Base-by-base conservation (phyloP, 192 early-diverging fungal species). In the Martensiomyces pterosporus region DNA sequence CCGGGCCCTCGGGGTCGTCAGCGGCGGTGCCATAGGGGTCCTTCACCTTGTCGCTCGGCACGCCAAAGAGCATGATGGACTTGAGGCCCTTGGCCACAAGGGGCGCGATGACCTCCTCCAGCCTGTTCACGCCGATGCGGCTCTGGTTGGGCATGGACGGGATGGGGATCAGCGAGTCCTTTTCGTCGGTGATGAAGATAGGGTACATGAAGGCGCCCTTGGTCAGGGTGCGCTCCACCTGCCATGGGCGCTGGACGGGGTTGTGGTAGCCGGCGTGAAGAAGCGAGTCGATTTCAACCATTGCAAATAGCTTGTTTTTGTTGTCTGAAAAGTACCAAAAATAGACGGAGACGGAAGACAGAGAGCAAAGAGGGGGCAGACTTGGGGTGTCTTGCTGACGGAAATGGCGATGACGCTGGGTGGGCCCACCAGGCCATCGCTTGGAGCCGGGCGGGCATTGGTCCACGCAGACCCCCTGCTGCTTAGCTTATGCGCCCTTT, bases 51-150 rank as follows among this genome's bases (percentile, higher is more conserved):
- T 78, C 77, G 33, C 72, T 79, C 14, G 92, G 91, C 15, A 99
- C 94, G 39, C 96, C 96, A 70, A 99, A 99, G 16, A 99, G 61
- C 56, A 99, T 81, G 32, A 97, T 87, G 0, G 86, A 79, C 47
- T 67, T 71, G 35, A 99, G 80, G 13, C 96, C 96, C 67, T 94
- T 92, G 56, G 77, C 70, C 4, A 94, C 88, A 22, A 99, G 75
- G 42, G 94, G 93, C 3, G 26, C 79, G 43, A 99, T 76, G 29
- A 85, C 60, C 24, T 63, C 84, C 52, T 87, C 77, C 18, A 99
- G 79, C 10, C 80, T 78, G 53, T 89, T 83, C 13, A 96, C 59
- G 47, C 93, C 92, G 67, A 82, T 81, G 36, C 90, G 83, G 65
- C 84, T 86, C 65, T 92, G 88, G 43, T 84, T 87, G 19, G 96